Conservation (phyloP, 495 filamentous ascomycete species). For the Trichoderma gamsii region DNA sequence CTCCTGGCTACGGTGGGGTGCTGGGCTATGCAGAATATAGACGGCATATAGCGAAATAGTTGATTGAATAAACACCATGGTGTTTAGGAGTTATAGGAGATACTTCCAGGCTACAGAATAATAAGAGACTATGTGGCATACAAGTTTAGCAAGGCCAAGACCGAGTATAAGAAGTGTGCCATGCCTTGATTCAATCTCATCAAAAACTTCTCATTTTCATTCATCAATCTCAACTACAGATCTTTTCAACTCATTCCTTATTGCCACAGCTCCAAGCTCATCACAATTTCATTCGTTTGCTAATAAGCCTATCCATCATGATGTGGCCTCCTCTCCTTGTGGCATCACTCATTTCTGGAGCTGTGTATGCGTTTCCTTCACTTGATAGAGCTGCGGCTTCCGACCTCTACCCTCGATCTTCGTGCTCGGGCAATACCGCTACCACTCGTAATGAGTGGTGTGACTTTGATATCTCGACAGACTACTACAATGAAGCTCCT, state of each 20-base stretch:
- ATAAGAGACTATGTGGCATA: not conserved
- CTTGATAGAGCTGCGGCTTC: not conserved
- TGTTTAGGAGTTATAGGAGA: not conserved
- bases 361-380: not conserved
- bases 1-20: not conserved
- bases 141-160: not conserved
- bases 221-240: not conserved
- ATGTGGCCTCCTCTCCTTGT: not conserved
- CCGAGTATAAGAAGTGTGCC: not conserved
- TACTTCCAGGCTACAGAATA: not conserved
- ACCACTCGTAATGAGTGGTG: not conserved
- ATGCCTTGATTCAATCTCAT: not conserved
- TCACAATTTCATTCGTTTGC: not conserved
- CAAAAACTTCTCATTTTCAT: not conserved
- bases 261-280: not conserved
- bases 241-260: not conserved
- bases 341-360: not conserved
- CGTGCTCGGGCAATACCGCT: not conserved
- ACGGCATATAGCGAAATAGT: not conserved
- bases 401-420: not conserved
- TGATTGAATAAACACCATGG: not conserved
- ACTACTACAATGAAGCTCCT: constrained; percentile 45
- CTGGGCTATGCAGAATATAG: not conserved
- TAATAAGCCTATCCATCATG: not conserved
- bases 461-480: constrained; percentile 42